Conservation (phyloP, 177 flowering plant species). For the Tripterygium wilfordii region DNA sequence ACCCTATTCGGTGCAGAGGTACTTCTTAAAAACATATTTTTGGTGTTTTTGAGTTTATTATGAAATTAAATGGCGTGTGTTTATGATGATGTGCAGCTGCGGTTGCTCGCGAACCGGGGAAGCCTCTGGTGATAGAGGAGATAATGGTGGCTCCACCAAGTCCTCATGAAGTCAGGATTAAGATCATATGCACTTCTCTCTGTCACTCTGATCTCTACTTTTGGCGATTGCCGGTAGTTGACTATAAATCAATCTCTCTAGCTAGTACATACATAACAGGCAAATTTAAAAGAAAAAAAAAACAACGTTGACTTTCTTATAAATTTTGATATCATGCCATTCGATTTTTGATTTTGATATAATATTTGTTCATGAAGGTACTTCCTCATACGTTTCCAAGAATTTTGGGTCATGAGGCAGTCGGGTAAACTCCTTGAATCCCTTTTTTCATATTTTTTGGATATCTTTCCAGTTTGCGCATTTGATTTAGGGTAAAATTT, state of each 20-base stretch:
- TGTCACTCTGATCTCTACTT: slow-evolving; percentile 65
- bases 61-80: neutral
- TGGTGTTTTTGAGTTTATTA: no score
- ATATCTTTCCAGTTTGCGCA: no score
- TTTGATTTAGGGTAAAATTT: no score
- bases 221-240: slow-evolving; percentile 56
- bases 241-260: no score
- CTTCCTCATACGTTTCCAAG: slow-evolving; percentile 51
- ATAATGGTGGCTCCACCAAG: slow-evolving; percentile 68
- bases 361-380: slow-evolving; percentile 34
- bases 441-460: neutral
- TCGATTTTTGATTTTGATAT: neutral
- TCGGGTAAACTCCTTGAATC: slow-evolving; percentile 41
- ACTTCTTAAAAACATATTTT: no score
- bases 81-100: slow-evolving; percentile 52
- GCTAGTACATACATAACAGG: no score
- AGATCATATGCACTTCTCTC: slow-evolving; percentile 71
- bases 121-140: slow-evolving; percentile 67
- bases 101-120: slow-evolving; percentile 49
- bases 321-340: no score
- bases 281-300: no score
- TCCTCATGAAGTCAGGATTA: slow-evolving; percentile 58
- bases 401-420: slow-evolving; percentile 78
- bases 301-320: no score
- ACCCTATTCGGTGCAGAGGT: slow-evolving; percentile 67